phyloP scores from a whole-genome alignment of 306 rosid genomes.

The Quercus mongolica region DNA sequence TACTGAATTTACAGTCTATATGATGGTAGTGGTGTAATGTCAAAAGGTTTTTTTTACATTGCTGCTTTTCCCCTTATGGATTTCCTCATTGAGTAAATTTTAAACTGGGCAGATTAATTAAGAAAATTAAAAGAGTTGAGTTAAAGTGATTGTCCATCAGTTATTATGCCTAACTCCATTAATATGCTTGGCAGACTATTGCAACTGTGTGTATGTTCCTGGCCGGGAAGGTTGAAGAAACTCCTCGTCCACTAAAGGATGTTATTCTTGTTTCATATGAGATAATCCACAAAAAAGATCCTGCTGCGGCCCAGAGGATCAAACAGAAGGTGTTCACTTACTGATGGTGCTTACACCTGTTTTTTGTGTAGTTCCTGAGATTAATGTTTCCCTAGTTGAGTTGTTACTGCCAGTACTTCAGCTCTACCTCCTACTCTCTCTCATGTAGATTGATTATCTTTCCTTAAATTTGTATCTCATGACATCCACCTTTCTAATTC shows the following conservation, averaged over 20 bases:
- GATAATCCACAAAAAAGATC: constrained; percentile 87
- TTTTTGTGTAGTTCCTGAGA: background rate
- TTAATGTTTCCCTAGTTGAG: constrained; percentile 10
- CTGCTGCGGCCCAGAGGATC: constrained; percentile 83
- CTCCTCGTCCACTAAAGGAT: constrained; percentile 94
- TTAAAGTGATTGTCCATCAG: background rate
- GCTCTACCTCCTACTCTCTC: background rate
- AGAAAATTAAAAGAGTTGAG: background rate
- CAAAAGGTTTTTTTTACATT: background rate
- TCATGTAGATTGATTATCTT: background rate
- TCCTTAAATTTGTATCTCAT: background rate
- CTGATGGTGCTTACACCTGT: constrained; percentile 10
- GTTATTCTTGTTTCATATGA: constrained; percentile 93
- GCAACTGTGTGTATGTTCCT: constrained; percentile 99
- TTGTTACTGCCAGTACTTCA: background rate
- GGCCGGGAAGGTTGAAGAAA: constrained; percentile 99
- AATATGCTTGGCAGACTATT: constrained; percentile 67
- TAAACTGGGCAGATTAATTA: background rate
- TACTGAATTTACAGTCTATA: background rate
- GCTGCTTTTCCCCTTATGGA: background rate
- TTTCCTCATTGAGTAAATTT: background rate
- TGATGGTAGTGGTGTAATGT: background rate
- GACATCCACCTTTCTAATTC: background rate
- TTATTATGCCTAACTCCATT: constrained; percentile 25
- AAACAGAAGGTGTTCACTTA: constrained; percentile 73